These are phyloP conservation scores for Tulasnella sp. DNA, from an alignment of 768 basidiomycete genomes.

Conservation along the genomic window DNA sequence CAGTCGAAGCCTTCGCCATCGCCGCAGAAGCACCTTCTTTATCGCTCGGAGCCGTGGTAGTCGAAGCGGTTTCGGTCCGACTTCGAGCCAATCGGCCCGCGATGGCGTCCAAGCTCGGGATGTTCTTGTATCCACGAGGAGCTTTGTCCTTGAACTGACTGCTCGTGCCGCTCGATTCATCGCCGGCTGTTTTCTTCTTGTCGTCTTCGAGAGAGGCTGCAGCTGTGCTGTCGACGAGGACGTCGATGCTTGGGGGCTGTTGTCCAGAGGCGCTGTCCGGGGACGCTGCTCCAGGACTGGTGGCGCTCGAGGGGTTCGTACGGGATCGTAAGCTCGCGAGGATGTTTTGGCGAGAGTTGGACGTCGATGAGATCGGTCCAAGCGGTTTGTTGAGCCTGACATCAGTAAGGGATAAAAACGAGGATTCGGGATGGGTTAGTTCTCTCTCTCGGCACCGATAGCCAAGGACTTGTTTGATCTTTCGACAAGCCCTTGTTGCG, in stretches of 20 bases:
- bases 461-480: background rate
- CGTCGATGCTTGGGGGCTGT: slow-evolving; percentile 40
- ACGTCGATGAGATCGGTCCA: background rate
- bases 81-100: slow-evolving; percentile 71
- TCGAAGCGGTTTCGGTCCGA: slow-evolving; percentile 46
- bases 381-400: background rate
- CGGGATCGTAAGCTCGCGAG: background rate
- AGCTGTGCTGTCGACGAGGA: background rate
- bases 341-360: background rate
- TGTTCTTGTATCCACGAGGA: slow-evolving; percentile 76
- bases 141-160: slow-evolving; percentile 41
- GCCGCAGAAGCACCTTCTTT: slow-evolving; percentile 11
- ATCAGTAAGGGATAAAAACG: background rate
- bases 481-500: no score
- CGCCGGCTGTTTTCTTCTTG: slow-evolving; percentile 9
- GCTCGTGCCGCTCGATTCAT: background rate
- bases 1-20: slow-evolving; percentile 50
- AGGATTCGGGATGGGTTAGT: background rate
- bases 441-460: background rate
- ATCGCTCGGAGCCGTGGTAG: background rate
- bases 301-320: background rate
- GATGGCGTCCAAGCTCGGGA: slow-evolving; percentile 80
- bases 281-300: background rate
- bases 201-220: background rate
- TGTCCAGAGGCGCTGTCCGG: slow-evolving; percentile 59